Evolutionary conservation across 164 flowering plant genomes (phyloP).

Genomic region (Umbilicus rupestris): DNA sequence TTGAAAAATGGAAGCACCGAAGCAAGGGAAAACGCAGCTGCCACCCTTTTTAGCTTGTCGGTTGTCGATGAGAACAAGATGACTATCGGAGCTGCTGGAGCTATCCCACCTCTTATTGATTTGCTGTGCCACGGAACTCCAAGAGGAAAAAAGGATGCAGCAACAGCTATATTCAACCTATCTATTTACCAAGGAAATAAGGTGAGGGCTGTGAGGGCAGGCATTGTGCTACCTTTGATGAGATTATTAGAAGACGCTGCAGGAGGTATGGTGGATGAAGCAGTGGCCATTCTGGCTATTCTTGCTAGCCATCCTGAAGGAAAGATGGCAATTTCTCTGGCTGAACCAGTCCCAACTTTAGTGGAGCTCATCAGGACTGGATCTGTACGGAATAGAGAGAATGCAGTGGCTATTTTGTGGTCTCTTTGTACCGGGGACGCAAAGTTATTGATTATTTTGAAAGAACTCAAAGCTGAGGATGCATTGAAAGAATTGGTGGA

Average conservation of each 20-base stretch:
- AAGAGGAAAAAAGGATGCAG: slow-evolving; percentile 94
- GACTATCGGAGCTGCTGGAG: slow-evolving; percentile 82
- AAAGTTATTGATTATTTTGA: slow-evolving; percentile 27
- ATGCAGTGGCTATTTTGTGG: slow-evolving; percentile 75
- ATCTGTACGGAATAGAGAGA: slow-evolving; percentile 77
- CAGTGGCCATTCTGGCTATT: slow-evolving; percentile 76
- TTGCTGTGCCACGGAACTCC: slow-evolving; percentile 86
- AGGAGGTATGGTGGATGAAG: slow-evolving; percentile 93
- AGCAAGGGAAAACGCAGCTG: slow-evolving; percentile 95
- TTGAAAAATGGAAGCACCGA: slow-evolving; percentile 75
- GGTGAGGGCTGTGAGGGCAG: slow-evolving; percentile 72
- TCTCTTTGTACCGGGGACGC: slow-evolving; percentile 45
- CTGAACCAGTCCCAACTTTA: slow-evolving; percentile 54
- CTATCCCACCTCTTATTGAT: slow-evolving; percentile 67
- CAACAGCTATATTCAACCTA: slow-evolving; percentile 88
- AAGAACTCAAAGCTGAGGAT: slow-evolving; percentile 46
- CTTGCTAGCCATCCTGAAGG: slow-evolving; percentile 85
- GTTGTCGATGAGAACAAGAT: slow-evolving; percentile 85
- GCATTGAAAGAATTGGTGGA: slow-evolving; percentile 54
- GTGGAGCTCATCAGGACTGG: slow-evolving; percentile 78
- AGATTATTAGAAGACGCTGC: slow-evolving; percentile 64
- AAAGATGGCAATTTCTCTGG: slow-evolving; percentile 52
- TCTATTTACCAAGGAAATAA: slow-evolving; percentile 90
- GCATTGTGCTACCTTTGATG: slow-evolving; percentile 67
- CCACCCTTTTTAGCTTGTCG: slow-evolving; percentile 90